Evolutionary conservation across 257 asterid species (phyloP), one percentile per base, ranked within the genome.

Genomic region (Solanum rostratum): DNA sequence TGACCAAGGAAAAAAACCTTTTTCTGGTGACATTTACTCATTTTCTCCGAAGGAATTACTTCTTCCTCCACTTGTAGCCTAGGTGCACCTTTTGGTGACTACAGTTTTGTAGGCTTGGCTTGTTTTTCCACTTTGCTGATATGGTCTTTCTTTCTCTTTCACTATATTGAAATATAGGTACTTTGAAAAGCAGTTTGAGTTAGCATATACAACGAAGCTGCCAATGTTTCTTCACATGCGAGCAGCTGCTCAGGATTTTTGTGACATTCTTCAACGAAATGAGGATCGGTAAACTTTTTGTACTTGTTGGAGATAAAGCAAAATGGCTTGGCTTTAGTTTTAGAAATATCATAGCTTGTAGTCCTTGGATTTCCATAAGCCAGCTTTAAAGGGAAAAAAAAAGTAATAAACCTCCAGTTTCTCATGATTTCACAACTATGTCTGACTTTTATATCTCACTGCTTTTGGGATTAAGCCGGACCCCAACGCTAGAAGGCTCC

Each of bases 161-260:
- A 39, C 79, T 65, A 53, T 86, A 63, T 73, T 73, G 8, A 15
- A 87, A 73, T 55, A 63, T 82, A 96, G 99, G 93, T 96, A 95
- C 90, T 96, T 96, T 54, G 92, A 94, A 88, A 96, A 95, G 93
- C 99, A 96, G 85, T 96, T 96, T 91, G 98, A 96, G 85, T 89
- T 95, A 86, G 98, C 99, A 78, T 80, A 91, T 90, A 90, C 90
- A n/a, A 91, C 86, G 86, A 93, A 93, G 92, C 92, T 96, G 88
- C 98, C 99, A 53, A 93, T 96, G 98, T 95, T 96, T 91, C 99
- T 96, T 85, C 99, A 96, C 89, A 96, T 96, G 99, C 95, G 99
- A 88, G 98, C 98, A 63, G 98, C 99, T 83, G 97, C 93, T 27
- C 95, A 91, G 87, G 99, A 96, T 87, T 96, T 96, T 88, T 92